Percentiles rank a stretch among this genome's conserved stretches.
These are phyloP conservation scores for Sungouiella thailandica DNA, from an alignment of 805 yeast species.

Conservation along the genomic window DNA sequence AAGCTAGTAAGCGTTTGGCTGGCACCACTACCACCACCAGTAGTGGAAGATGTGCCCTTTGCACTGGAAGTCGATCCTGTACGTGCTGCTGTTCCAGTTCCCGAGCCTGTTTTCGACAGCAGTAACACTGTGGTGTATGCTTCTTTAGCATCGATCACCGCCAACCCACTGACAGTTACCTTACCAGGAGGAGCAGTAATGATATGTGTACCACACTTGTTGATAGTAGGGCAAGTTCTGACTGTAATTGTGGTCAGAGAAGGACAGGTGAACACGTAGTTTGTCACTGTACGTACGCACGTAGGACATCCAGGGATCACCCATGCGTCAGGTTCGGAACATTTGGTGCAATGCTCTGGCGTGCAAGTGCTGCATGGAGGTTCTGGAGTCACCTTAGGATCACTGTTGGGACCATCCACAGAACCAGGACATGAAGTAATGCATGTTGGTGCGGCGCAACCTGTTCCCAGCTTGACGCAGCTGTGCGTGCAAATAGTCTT, in stretches of 20 bases:
- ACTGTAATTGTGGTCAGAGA: neutral
- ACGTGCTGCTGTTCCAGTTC: slow-evolving; percentile 11
- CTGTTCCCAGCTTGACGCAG: neutral
- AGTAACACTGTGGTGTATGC: slow-evolving; percentile 14
- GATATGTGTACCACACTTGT: neutral
- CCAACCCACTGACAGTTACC: neutral
- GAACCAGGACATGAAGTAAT: neutral
- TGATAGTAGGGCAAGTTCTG: neutral
- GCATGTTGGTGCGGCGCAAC: neutral
- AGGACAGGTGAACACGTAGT: neutral
- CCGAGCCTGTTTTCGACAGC: slow-evolving; percentile 1
- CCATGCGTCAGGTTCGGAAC: neutral
- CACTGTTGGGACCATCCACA: neutral
- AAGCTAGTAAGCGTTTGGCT: neutral
- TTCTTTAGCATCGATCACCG: neutral
- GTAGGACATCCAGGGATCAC: neutral
- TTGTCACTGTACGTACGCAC: neutral
- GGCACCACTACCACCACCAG: neutral
- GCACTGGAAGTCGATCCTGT: neutral
- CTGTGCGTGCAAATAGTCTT: neutral
- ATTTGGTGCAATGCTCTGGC: neutral
- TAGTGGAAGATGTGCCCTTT: neutral
- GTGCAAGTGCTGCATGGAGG: neutral
- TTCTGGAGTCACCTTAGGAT: neutral
- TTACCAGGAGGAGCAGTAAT: neutral